Evolutionary conservation across 2,329 filamentous ascomycete species (phyloP).

Genomic region (Cercospora brassicicola): DNA sequence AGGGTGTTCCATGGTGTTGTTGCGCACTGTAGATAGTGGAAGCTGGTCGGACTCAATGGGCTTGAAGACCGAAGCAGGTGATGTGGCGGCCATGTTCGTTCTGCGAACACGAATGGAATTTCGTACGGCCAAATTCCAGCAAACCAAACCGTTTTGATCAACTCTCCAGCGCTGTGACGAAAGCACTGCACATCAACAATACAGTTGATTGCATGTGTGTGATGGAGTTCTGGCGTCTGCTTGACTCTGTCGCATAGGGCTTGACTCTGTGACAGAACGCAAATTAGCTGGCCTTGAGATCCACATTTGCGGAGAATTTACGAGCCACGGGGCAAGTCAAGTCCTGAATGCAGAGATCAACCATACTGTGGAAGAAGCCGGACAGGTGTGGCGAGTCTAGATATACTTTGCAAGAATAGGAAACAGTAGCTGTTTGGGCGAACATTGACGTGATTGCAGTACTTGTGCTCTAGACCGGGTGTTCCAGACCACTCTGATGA

Average conservation of each 20-base stretch:
- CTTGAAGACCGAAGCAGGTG: neutral
- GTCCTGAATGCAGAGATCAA: neutral
- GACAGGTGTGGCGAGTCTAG: neutral
- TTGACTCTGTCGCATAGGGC: conserved; percentile 3
- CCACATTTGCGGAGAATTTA: neutral
- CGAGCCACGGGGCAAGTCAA: neutral
- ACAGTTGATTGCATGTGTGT: neutral
- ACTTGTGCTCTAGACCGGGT: neutral
- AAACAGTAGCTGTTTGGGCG: neutral
- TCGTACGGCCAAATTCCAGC: neutral
- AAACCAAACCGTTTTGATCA: neutral
- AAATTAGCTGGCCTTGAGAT: conserved; percentile 4
- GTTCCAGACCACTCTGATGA: neutral
- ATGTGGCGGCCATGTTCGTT: neutral
- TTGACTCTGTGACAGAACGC: conserved; percentile 3
- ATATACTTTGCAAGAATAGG: neutral
- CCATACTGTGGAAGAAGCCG: neutral
- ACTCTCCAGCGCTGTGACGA: neutral
- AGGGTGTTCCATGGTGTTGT: neutral
- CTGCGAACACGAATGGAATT: neutral
- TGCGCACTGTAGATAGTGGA: neutral
- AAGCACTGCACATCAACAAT: neutral
- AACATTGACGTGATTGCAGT: neutral
- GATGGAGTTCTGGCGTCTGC: neutral
- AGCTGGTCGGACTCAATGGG: neutral